These are phyloP conservation scores for Gentiana straminea DNA, from an alignment of 257 asterid species.

Conservation along the genomic window DNA sequence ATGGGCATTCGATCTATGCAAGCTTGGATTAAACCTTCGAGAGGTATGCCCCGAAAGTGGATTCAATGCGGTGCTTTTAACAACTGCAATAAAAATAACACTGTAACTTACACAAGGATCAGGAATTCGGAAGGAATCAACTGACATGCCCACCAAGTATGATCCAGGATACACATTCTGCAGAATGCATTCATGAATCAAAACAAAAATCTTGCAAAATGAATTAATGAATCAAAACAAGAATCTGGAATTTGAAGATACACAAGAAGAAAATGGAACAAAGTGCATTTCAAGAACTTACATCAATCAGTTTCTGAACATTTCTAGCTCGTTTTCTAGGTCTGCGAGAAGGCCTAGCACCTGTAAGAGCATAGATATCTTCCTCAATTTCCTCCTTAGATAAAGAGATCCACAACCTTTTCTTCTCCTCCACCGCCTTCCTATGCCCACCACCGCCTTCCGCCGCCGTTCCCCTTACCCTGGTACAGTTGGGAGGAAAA, in stretches of 20 bases:
- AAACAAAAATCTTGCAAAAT: neutral
- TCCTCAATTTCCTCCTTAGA: constrained; percentile 90
- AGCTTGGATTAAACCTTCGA: no score
- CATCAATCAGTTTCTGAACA: constrained; percentile 73
- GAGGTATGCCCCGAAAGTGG: no score
- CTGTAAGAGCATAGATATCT: constrained; percentile 74
- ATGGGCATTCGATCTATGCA: no score
- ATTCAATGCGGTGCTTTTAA: no score
- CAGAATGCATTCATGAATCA: constrained; percentile 2
- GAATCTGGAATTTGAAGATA: no score
- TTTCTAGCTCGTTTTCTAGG: constrained; percentile 64
- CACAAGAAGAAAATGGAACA: neutral
- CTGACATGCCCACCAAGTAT: constrained; percentile 58
- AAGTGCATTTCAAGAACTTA: constrained; percentile 13
- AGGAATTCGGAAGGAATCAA: constrained; percentile 41
- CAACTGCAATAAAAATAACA: neutral
- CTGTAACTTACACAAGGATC: constrained; percentile 38
- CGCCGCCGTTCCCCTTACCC: constrained; percentile 16
- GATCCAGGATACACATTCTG: constrained; percentile 68
- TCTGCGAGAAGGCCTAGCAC: constrained; percentile 63
- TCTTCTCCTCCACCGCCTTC: constrained; percentile 27
- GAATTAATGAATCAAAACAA: neutral
- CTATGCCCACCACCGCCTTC: constrained; percentile 25
- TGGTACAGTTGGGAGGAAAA: no score
- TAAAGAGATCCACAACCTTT: constrained; percentile 69